A percentile compares a stretch with the other conserved stretches of the same genome.
Conservation (phyloP, 441 rosid species). For the Aleurites moluccanus region DNA sequence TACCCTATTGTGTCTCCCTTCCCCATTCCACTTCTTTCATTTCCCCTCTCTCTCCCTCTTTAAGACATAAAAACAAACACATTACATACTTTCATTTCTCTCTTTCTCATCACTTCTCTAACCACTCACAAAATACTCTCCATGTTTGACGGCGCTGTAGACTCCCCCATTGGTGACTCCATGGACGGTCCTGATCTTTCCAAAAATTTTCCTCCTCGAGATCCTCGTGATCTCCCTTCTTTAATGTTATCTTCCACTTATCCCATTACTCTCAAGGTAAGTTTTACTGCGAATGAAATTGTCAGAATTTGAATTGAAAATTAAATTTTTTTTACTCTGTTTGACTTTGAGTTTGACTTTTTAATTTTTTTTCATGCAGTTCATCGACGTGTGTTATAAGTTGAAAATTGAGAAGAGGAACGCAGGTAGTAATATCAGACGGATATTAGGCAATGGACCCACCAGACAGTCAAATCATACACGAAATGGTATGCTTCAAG, state of each 20-base stretch:
- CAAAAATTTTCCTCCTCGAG: constrained; percentile 32
- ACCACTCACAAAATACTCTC: constrained; percentile 38
- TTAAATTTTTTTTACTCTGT: too few relatives aligned
- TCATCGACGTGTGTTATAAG: constrained; percentile 63
- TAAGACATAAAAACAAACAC: background rate
- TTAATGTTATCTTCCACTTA: constrained; percentile 46
- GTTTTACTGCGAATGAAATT: too few relatives aligned
- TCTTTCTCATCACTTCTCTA: background rate
- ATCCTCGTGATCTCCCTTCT: constrained; percentile 47
- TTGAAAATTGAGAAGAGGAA: constrained; percentile 42
- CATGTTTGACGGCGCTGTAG: constrained; percentile 31
- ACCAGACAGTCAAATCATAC: constrained; percentile 27
- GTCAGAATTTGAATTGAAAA: too few relatives aligned
- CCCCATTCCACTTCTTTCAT: background rate
- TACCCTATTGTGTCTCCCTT: constrained; percentile 29
- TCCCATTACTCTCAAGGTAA: constrained; percentile 80
- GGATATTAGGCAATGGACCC: constrained; percentile 32
- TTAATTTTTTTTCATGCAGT: constrained; percentile 46
- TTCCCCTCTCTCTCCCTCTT: background rate
- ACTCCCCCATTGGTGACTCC: constrained; percentile 30
- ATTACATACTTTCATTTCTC: background rate
- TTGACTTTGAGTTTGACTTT: constrained; percentile 23
- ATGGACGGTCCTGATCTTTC: constrained; percentile 40
- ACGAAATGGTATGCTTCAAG: constrained; percentile 32
- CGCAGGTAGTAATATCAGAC: constrained; percentile 34